phyloP scores from a whole-genome alignment of 192 early-diverging fungal genomes.

The Coemansia sp. region DNA sequence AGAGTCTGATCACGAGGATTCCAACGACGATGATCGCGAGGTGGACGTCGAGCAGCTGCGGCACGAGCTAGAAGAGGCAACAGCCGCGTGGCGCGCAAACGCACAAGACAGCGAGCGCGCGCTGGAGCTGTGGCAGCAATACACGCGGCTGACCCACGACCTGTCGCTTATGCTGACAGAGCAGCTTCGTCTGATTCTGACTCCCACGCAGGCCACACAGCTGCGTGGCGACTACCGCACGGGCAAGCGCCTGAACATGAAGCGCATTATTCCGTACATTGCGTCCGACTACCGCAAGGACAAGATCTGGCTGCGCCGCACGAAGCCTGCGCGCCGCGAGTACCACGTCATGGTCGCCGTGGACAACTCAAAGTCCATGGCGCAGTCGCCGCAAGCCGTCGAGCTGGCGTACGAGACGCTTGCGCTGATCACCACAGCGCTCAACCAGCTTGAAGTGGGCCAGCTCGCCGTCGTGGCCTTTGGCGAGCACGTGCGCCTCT shows the following conservation, averaged over 20 bases:
- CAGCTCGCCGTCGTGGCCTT: constrained; percentile 89
- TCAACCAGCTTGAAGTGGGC: constrained; percentile 94
- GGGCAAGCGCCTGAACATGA: constrained; percentile 99
- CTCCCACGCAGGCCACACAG: constrained; percentile 95
- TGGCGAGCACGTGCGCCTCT: constrained; percentile 79
- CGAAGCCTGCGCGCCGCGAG: constrained; percentile 92
- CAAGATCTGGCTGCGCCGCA: constrained; percentile 99
- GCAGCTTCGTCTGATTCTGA: constrained; percentile 92
- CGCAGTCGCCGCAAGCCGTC: constrained; percentile 65
- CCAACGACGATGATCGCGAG: constrained; percentile 16
- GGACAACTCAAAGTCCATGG: constrained; percentile 98
- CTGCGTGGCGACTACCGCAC: constrained; percentile 97
- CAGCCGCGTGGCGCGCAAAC: constrained; percentile 70
- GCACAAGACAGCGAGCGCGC: constrained; percentile 58
- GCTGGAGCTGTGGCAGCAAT: constrained; percentile 82
- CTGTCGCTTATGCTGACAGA: constrained; percentile 89
- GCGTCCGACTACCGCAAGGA: constrained; percentile 99
- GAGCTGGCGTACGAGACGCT: constrained; percentile 95
- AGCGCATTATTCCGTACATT: constrained; percentile 99
- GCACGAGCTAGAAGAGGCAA: constrained; percentile 72
- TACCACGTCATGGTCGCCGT: constrained; percentile 99
- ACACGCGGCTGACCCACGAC: constrained; percentile 86
- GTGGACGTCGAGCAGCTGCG: constrained; percentile 72
- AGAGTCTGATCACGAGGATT: constrained; percentile 40
- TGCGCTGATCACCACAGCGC: constrained; percentile 86